These are phyloP conservation scores for Colletotrichum cuscutae DNA, from an alignment of 2,329 filamentous ascomycete species.

Conservation along the genomic window DNA sequence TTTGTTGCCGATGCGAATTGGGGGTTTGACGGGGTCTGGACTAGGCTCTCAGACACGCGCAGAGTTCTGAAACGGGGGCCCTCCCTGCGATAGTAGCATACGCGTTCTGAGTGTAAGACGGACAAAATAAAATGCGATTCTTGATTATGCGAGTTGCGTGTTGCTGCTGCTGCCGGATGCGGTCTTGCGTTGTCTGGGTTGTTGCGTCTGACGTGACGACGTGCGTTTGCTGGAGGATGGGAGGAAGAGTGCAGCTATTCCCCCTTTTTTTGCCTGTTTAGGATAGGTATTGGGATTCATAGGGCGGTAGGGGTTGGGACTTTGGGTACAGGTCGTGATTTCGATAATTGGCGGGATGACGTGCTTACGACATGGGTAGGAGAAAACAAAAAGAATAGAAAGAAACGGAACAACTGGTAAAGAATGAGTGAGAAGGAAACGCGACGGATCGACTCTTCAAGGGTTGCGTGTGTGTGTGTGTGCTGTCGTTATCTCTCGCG, in stretches of 20 bases:
- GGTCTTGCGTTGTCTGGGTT: background rate
- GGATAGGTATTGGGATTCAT: background rate
- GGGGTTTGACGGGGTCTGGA: background rate
- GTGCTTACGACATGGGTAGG: background rate
- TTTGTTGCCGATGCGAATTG: background rate
- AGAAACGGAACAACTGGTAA: background rate
- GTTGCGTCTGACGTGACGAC: background rate
- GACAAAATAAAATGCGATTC: background rate
- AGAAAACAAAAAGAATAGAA: background rate
- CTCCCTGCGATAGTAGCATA: background rate
- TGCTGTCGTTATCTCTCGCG: background rate
- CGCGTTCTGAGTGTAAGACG: background rate
- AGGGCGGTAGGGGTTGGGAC: background rate
- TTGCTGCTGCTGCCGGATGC: background rate
- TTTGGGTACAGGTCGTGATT: background rate
- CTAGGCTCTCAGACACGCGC: background rate
- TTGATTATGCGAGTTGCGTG: background rate
- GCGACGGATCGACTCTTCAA: background rate
- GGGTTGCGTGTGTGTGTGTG: background rate
- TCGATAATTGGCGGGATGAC: background rate
- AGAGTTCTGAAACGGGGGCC: background rate
- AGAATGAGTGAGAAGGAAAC: background rate
- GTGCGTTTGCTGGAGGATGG: background rate
- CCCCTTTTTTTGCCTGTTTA: background rate
- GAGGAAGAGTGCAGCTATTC: background rate